Evolutionary conservation across 148 eudicot genomes (phyloP).

Genomic region (Cornus controversa): DNA sequence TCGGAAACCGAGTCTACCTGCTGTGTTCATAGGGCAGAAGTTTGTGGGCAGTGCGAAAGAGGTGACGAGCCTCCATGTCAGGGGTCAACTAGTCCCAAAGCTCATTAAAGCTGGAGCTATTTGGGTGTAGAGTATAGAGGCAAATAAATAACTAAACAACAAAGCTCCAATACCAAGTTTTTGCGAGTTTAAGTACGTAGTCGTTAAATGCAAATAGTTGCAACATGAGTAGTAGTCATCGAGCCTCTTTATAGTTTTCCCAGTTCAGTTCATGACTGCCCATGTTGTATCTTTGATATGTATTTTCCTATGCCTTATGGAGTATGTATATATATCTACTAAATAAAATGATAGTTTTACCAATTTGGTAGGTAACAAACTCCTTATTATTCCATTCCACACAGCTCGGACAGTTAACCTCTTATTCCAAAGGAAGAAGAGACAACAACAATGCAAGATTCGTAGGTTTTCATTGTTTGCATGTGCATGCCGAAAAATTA

Average conservation of each 20-base stretch:
- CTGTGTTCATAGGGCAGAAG: slow-evolving; percentile 63
- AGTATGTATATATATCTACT: no score
- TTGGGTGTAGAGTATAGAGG: slow-evolving; percentile 46
- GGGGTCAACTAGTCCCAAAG: slow-evolving; percentile 53
- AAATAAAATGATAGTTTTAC: no score
- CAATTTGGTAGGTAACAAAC: no score
- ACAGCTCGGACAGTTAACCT: no score
- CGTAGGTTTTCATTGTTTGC: no score
- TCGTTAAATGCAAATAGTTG: neutral
- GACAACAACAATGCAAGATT: no score
- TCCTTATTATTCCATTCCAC: no score
- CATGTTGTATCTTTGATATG: neutral
- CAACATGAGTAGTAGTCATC: no score
- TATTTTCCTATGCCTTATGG: neutral
- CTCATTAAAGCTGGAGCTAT: slow-evolving; percentile 70
- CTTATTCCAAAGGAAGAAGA: no score
- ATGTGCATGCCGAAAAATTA: no score
- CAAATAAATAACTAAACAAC: neutral
- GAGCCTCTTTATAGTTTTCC: neutral
- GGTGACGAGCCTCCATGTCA: slow-evolving; percentile 70
- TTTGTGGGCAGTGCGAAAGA: slow-evolving; percentile 78
- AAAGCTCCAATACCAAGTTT: neutral
- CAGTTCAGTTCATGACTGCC: neutral
- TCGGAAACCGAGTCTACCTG: slow-evolving; percentile 49
- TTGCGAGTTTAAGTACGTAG: neutral